Base-by-base conservation (phyloP, 352 stramenopile genomes). In the Pythium brachiatum region DNA sequence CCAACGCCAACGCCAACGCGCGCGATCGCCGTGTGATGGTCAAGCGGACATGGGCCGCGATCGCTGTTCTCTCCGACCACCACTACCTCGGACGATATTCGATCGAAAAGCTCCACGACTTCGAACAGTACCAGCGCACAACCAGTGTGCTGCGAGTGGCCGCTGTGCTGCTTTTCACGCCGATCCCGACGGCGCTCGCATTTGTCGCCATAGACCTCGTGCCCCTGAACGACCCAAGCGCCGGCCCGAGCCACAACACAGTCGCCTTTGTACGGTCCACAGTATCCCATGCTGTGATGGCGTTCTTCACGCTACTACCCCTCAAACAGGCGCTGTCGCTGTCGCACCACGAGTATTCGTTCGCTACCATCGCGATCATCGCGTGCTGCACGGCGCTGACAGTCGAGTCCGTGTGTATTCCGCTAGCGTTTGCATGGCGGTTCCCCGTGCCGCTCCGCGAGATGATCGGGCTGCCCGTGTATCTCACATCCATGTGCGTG, bases 31-130 rank as follows among this genome's bases (percentile, higher is more conserved):
- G n/a, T n/a, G n/a, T n/a, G n/a, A n/a, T n/a, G n/a, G n/a, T n/a
- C n/a, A n/a, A n/a, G n/a, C n/a, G n/a, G n/a, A n/a, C n/a, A n/a
- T 13, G n/a, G 38, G 32, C 20, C 12, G 39, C 20, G 20, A 2
- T 50, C 18, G 13, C 31, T 1, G 2, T 16, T 11, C 25, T 12
- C 18, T 18, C 18, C 5, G 57, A 57, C 7, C 32, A 51, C 36
- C 53, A 68, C 5, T 68, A 61, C 32, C 52, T 66, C 29, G 60
- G 52, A 0, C 60, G 60, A 1, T 66, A 66, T 21, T 56, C 60
- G 39, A 60, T 66, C 53, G 21, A 56, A 23, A 60, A 66, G 25
- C 53, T 68, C 18, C 27, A 52, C 15, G 21, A 15, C 16, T 68
- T 68, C 27, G 32, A 52, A 8, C 4, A 36, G 12, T 62, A 68